Conservation (phyloP, 306 rosid genomes). For the Cercis canadensis region DNA sequence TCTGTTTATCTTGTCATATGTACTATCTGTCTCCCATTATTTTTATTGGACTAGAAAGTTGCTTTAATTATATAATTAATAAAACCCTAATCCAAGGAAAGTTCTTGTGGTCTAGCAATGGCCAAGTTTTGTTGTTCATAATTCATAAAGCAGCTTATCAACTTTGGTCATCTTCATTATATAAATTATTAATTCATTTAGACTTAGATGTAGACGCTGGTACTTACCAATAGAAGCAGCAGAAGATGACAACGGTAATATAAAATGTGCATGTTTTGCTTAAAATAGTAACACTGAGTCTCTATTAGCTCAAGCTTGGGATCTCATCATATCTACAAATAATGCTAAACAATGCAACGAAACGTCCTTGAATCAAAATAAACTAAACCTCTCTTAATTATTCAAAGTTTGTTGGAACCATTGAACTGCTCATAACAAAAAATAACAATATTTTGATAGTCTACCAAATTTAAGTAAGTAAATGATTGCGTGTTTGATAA, state of each 20-base stretch:
- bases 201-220: neutral
- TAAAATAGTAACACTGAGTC: neutral
- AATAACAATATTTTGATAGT: too few species aligned
- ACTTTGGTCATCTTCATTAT: neutral
- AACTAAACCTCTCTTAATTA: slow-evolving; percentile 34
- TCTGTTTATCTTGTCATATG: neutral
- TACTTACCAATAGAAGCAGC: slow-evolving; percentile 30
- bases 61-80: neutral
- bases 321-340: neutral
- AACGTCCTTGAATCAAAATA: slow-evolving; percentile 10
- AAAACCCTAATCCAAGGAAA: slow-evolving; percentile 36
- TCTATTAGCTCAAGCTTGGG: neutral
- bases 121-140: slow-evolving; percentile 41
- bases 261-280: slow-evolving; percentile 30
- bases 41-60: slow-evolving; percentile 20
- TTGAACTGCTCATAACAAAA: slow-evolving; percentile 54
- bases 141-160: neutral
- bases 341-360: slow-evolving; percentile 2
- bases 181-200: neutral
- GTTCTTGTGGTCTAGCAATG: slow-evolving; percentile 38
- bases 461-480: slow-evolving; percentile 42
- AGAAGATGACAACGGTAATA: neutral
- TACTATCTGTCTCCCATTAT: neutral
- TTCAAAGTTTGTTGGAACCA: slow-evolving; percentile 65
- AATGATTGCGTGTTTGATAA: slow-evolving; percentile 32